Evolutionary conservation across 2,329 filamentous ascomycete genomes (phyloP).

Genomic region (Aspergillaceae sp.): DNA sequence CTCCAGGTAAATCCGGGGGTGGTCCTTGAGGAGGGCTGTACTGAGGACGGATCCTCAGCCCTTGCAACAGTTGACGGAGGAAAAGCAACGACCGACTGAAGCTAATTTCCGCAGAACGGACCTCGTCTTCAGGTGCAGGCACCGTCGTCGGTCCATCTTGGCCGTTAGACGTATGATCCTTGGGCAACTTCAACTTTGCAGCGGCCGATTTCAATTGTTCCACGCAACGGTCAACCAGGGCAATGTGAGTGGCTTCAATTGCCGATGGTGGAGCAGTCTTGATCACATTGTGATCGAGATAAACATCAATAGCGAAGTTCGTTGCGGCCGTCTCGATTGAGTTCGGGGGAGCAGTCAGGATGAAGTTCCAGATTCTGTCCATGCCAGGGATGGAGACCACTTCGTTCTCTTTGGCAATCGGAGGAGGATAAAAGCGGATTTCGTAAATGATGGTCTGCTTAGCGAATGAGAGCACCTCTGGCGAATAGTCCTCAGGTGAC

Average conservation of each 20-base stretch:
- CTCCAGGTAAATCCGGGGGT: constrained; percentile 48
- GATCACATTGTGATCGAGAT: constrained; percentile 48
- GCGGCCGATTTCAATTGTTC: constrained; percentile 59
- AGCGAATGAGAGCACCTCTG: constrained; percentile 35
- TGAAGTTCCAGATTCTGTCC: constrained; percentile 76
- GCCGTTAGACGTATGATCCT: constrained; percentile 34
- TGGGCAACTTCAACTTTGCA: constrained; percentile 44
- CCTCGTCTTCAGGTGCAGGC: constrained; percentile 41
- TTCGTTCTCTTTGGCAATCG: constrained; percentile 33
- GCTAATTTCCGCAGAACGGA: constrained; percentile 49
- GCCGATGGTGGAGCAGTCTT: constrained; percentile 37
- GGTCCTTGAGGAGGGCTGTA: constrained; percentile 54
- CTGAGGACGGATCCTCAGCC: constrained; percentile 43
- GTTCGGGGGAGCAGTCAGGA: constrained; percentile 58
- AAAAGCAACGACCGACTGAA: constrained; percentile 63
- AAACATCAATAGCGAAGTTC: constrained; percentile 62
- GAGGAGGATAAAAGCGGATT: constrained; percentile 50
- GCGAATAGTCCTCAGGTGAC: constrained; percentile 29
- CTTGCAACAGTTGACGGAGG: constrained; percentile 57
- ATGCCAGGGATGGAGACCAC: constrained; percentile 41
- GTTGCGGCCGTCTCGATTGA: constrained; percentile 62
- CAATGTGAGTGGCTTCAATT: constrained; percentile 54
- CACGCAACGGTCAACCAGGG: constrained; percentile 65
- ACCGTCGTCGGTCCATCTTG: constrained; percentile 49
- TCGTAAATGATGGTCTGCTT: constrained; percentile 38